Evolutionary conservation across 2,329 filamentous ascomycete species (phyloP).

Genomic region (Didymella exigua): DNA sequence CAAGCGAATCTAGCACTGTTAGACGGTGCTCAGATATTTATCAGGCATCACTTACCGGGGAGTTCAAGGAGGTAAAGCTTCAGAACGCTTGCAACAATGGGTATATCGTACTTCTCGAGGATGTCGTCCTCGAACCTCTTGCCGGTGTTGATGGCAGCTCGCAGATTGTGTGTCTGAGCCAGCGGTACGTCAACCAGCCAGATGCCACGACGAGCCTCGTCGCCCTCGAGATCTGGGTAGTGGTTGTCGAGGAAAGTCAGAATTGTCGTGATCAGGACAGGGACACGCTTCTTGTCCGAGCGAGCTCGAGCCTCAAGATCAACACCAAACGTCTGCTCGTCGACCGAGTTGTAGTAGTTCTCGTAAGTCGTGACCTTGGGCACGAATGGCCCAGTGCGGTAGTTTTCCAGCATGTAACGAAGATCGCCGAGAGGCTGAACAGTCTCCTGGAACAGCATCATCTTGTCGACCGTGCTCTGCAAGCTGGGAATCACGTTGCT

Average conservation of each 20-base stretch:
- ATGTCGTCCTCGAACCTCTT: conserved; percentile 76
- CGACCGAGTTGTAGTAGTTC: conserved; percentile 98
- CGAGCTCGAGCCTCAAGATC: conserved; percentile 94
- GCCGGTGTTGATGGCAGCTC: conserved; percentile 83
- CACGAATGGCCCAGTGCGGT: conserved; percentile 90
- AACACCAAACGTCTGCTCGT: conserved; percentile 96
- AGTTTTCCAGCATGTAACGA: conserved; percentile 93
- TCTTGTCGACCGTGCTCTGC: conserved; percentile 94
- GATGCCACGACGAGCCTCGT: conserved; percentile 87
- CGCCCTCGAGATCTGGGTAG: conserved; percentile 96
- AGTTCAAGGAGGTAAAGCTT: conserved; percentile 96
- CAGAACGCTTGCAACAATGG: conserved; percentile 87
- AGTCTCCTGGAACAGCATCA: conserved; percentile 99
- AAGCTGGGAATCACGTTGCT: conserved; percentile 97
- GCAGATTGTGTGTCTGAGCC: conserved; percentile 80
- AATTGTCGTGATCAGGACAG: conserved; percentile 87
- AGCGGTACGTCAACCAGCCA: conserved; percentile 95
- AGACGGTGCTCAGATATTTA: conserved; percentile 19
- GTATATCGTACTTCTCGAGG: conserved; percentile 88
- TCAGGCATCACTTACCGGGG: conserved; percentile 67
- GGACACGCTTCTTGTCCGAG: conserved; percentile 93
- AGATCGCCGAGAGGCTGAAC: conserved; percentile 92
- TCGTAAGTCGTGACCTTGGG: conserved; percentile 93
- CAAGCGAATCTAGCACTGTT: conserved; percentile 77
- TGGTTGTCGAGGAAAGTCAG: conserved; percentile 95